phyloP scores from a whole-genome alignment of 2,329 filamentous ascomycete species.

The Pseudocercospora eumusae region DNA sequence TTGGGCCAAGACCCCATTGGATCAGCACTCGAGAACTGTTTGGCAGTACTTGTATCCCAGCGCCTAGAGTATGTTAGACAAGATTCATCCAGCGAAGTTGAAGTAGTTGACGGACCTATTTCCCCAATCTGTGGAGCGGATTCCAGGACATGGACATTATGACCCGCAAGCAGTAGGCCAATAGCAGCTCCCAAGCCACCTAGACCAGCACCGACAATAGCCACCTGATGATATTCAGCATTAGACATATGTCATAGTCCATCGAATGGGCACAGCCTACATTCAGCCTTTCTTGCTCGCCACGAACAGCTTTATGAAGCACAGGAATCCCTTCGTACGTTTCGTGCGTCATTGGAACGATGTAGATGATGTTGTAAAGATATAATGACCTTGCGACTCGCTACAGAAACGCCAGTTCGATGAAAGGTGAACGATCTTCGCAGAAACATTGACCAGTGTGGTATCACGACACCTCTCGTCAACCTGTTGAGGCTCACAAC shows the following conservation, averaged over 20 bases:
- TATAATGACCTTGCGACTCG: background rate
- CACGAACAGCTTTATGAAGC: background rate
- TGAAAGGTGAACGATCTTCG: background rate
- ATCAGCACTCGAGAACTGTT: constrained; percentile 53
- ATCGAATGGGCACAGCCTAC: background rate
- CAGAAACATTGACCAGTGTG: background rate
- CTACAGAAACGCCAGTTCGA: background rate
- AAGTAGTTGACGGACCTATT: constrained; percentile 30
- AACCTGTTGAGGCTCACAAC: background rate
- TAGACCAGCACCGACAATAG: constrained; percentile 59
- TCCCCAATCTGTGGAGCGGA: constrained; percentile 51
- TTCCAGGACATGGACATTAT: constrained; percentile 54
- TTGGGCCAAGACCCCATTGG: constrained; percentile 52
- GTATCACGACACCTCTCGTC: background rate
- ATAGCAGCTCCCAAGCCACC: constrained; percentile 57
- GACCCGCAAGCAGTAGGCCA: constrained; percentile 49
- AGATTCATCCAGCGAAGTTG: background rate
- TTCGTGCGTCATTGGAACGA: background rate
- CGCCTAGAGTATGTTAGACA: constrained; percentile 37
- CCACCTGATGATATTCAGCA: constrained; percentile 39
- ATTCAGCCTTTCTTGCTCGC: constrained; percentile 10
- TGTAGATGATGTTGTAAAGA: background rate
- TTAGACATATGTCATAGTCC: background rate
- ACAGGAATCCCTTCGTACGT: constrained; percentile 8
- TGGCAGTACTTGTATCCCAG: constrained; percentile 55